Base-by-base conservation (phyloP, 2,329 filamentous ascomycete genomes). In the Fusarium sp. region DNA sequence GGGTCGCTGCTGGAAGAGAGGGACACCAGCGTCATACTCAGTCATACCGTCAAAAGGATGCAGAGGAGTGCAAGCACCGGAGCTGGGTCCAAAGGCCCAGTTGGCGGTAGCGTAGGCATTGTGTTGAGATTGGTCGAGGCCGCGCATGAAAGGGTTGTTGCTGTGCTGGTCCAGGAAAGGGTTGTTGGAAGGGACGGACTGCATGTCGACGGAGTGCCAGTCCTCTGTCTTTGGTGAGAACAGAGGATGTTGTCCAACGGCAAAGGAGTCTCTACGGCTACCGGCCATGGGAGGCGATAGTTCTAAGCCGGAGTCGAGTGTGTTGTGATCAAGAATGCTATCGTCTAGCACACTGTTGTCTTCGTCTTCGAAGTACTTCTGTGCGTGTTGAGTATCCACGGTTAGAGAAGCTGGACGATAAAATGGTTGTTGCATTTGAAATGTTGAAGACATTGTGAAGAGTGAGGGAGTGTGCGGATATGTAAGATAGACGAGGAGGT, bases 61-160 rank as follows among this genome's bases (percentile, higher is more conserved):
- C 65, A 93, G 88, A 18, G 92, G 91, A 9, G 93, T 95, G 79
- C 89, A 91, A 67, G 92, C 88, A 54, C 89, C 91, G 26, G 89
- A 83, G 54, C 43, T 65, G 54, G 65, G 65, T 65, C 62, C 62
- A 23, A 65, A 53, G 16, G 57, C 57, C 91, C 92, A 94, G 66
- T 83, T 77, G 68, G 75, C 77, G 39, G 81, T 79, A 55, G 80
- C 78, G 57, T 83, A 84, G 49, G 76, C 74, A 42, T 79, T 78
- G 49, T 78, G 77, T 68, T 87, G 85, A 58, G 78, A 78, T 67
- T 85, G 83, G 59, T 88, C 85, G 68, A 90, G 83, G 63, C 34
- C 34, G 18, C 89, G 88, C 81, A 90, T 86, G 82, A 92, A 94
- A 51, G 88, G 88, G 81, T 89, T 89, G 81, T 84, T 88, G 81